Percentiles rank a stretch among this genome's conserved stretches.
Evolutionary conservation across 2,329 filamentous ascomycete genomes (phyloP).

Genomic region (Aspergillus clavatus): DNA sequence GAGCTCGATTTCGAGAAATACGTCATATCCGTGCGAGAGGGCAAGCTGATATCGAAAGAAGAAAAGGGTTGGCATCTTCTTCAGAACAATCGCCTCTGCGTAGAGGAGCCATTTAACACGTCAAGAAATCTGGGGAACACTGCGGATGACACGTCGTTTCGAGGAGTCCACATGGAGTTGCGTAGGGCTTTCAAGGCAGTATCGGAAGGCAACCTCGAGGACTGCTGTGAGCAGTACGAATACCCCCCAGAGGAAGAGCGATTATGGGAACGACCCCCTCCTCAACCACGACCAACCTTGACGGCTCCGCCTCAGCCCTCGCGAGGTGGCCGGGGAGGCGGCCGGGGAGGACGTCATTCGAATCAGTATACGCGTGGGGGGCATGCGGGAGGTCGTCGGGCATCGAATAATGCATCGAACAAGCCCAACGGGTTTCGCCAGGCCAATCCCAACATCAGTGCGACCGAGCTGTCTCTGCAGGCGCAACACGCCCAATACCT

Average conservation of each 20-base stretch:
- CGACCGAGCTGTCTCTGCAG: slow-evolving; percentile 38
- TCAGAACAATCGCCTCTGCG: slow-evolving; percentile 78
- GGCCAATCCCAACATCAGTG: slow-evolving; percentile 31
- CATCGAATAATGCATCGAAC: slow-evolving; percentile 55
- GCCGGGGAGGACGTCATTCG: slow-evolving; percentile 47
- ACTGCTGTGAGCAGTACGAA: slow-evolving; percentile 81
- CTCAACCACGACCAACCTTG: slow-evolving; percentile 53
- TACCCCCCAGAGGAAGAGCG: slow-evolving; percentile 76
- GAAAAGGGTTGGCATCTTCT: slow-evolving; percentile 84
- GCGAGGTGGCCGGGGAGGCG: slow-evolving; percentile 47
- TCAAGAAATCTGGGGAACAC: slow-evolving; percentile 90
- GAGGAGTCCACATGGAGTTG: slow-evolving; percentile 83
- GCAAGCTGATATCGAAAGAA: slow-evolving; percentile 70
- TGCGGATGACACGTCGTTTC: slow-evolving; percentile 89
- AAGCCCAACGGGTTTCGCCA: slow-evolving; percentile 37
- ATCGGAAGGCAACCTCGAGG: slow-evolving; percentile 69
- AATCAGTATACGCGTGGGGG: slow-evolving; percentile 45
- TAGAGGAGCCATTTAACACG: slow-evolving; percentile 94
- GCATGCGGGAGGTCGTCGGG: slow-evolving; percentile 47
- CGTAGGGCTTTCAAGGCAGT: slow-evolving; percentile 82
- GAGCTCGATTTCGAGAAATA: slow-evolving; percentile 84
- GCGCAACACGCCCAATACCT: slow-evolving; percentile 46
- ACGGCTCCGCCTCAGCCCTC: slow-evolving; percentile 38
- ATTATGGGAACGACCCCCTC: slow-evolving; percentile 53
- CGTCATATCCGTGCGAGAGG: slow-evolving; percentile 79